A percentile compares a stretch with the other conserved stretches of the same genome.
phyloP scores from a whole-genome alignment of 208 protist genomes.

The Acanthamoeba royreba region DNA sequence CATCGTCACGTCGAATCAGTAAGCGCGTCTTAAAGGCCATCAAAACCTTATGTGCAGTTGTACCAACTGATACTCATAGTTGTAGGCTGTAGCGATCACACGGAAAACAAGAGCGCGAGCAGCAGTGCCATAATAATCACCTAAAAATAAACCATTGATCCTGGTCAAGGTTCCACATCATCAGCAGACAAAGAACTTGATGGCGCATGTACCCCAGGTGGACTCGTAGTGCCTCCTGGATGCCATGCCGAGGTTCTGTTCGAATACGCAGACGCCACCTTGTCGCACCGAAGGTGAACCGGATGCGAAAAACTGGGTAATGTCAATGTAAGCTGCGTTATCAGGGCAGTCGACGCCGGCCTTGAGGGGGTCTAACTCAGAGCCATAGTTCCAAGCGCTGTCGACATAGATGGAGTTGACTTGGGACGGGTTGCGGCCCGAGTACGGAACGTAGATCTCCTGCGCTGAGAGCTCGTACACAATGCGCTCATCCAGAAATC shows the following conservation, averaged over 20 bases:
- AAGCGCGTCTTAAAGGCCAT: background rate
- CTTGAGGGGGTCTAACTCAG: background rate
- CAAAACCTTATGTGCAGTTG: background rate
- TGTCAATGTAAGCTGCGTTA: background rate
- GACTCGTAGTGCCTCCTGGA: background rate
- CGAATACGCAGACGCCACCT: background rate
- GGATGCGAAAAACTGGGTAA: background rate
- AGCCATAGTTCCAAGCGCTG: background rate
- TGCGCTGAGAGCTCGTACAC: background rate
- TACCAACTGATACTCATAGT: background rate
- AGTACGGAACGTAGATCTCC: conserved; percentile 10
- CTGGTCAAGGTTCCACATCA: background rate
- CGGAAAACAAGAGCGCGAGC: background rate
- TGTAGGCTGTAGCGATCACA: background rate
- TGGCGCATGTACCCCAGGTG: background rate
- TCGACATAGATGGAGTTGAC: background rate
- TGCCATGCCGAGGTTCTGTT: background rate
- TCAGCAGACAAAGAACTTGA: no score
- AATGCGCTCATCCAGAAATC: background rate
- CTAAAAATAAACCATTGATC: no score
- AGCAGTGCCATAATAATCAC: background rate
- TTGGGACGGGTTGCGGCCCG: background rate
- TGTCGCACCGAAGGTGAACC: background rate
- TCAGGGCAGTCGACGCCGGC: background rate
- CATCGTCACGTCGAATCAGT: background rate